Conservation (phyloP, 1,139 yeast species). For the Kodamaea plutei region DNA sequence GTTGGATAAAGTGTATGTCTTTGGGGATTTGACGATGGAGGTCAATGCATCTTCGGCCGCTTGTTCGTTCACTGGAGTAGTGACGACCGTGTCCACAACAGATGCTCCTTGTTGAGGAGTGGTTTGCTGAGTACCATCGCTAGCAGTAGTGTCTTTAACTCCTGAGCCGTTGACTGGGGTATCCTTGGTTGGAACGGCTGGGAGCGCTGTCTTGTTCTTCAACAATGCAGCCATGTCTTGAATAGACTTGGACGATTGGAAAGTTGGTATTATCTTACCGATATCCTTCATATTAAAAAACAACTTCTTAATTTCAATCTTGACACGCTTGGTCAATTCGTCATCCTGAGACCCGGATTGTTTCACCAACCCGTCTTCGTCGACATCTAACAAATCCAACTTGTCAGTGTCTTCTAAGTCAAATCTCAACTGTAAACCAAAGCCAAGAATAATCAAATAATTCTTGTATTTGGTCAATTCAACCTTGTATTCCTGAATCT, state of each 20-base stretch:
- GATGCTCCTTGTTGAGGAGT: conserved; percentile 3
- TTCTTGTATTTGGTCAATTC: conserved; percentile 45
- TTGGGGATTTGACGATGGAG: conserved; percentile 41
- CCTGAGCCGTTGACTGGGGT: conserved; percentile 3
- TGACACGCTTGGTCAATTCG: conserved; percentile 34
- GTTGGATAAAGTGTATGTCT: conserved; percentile 38
- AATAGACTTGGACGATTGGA: conserved; percentile 31
- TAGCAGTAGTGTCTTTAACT: conserved; percentile 1
- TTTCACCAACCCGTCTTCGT: conserved; percentile 11
- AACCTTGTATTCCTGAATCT: conserved; percentile 38
- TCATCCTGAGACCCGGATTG: conserved; percentile 19
- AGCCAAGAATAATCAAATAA: conserved; percentile 44
- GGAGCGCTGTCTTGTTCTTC: conserved; percentile 13
- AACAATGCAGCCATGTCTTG: conserved; percentile 24
- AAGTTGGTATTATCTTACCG: conserved; percentile 37
- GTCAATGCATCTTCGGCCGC: conserved; percentile 6
- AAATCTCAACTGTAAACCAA: conserved; percentile 46
- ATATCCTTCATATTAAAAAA: conserved; percentile 35
- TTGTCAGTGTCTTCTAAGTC: conserved; percentile 35
- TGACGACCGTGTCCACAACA: conserved; percentile 1
- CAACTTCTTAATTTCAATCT: conserved; percentile 34
- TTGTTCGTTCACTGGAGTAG: background rate
- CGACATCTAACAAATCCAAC: conserved; percentile 11
- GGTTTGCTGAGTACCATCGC: conserved; percentile 1
- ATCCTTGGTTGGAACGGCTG: conserved; percentile 5